Evolutionary conservation across 495 filamentous ascomycete species (phyloP).

Genomic region (Penicillium paradoxum): DNA sequence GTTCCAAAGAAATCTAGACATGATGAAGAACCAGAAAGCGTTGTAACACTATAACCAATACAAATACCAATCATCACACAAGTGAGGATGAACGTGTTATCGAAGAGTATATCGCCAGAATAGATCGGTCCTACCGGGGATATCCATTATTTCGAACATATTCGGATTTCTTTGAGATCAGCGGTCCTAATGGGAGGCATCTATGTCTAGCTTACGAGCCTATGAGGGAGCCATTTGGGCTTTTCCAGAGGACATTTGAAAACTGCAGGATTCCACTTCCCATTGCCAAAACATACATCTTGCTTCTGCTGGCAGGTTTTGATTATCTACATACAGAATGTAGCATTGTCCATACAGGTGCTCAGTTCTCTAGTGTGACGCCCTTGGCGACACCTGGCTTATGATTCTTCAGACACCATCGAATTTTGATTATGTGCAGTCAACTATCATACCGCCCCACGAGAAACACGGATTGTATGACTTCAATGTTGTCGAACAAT

Average conservation of each 20-base stretch:
- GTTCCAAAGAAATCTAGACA: no score
- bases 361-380: no score
- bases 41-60: constrained; percentile 8
- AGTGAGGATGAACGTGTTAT: constrained; percentile 31
- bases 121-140: constrained; percentile 22
- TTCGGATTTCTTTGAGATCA: constrained; percentile 19
- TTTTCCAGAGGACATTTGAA: constrained; percentile 24
- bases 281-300: constrained; percentile 27
- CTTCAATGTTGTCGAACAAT: no score
- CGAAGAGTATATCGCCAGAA: constrained; percentile 15
- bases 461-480: no score
- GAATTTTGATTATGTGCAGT: no score
- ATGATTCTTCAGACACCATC: no score
- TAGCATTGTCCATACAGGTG: not conserved
- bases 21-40: no score
- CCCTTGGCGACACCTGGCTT: no score
- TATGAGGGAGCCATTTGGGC: constrained; percentile 27
- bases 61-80: no score
- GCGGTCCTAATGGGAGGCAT: constrained; percentile 26
- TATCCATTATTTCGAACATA: constrained; percentile 10
- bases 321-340: constrained; percentile 38
- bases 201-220: constrained; percentile 33
- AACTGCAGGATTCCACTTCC: constrained; percentile 14
- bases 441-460: no score
- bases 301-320: constrained; percentile 30